phyloP scores from a whole-genome alignment of 768 basidiomycete genomes.

The Hypholoma sublateritium region DNA sequence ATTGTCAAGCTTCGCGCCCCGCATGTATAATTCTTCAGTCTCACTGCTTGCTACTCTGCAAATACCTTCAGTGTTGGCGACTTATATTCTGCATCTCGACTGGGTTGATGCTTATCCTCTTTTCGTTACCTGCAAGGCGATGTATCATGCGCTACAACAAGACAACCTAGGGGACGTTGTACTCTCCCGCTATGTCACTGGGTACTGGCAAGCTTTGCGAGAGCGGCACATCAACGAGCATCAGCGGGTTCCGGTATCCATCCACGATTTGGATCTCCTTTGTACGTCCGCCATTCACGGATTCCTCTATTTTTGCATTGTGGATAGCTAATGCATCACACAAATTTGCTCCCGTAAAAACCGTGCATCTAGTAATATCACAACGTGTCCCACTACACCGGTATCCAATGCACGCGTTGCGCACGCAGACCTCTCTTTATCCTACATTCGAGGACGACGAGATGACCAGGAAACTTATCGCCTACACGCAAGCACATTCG shows the following conservation, averaged over 20 bases:
- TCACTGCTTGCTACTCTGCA: conserved; percentile 17
- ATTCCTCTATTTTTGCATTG: conserved; percentile 10
- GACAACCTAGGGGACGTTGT: conserved; percentile 35
- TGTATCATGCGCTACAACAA: conserved; percentile 29
- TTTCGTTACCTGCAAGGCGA: conserved; percentile 34
- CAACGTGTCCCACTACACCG: conserved; percentile 63
- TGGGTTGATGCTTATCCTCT: conserved; percentile 42
- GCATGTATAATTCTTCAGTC: conserved; percentile 4
- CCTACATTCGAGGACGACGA: conserved; percentile 33
- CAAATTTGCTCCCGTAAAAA: too few relatives aligned
- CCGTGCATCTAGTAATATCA: conserved; percentile 53
- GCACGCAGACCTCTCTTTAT: conserved; percentile 41
- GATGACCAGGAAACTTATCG: conserved; percentile 37
- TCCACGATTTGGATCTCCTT: conserved; percentile 63
- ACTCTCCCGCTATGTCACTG: conserved; percentile 55
- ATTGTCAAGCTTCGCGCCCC: conserved; percentile 19
- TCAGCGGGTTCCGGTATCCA: conserved; percentile 49
- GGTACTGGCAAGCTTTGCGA: conserved; percentile 46
- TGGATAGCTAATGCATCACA: background rate
- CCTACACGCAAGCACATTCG: conserved; percentile 64
- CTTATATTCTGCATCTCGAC: conserved; percentile 30
- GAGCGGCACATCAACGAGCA: conserved; percentile 37
- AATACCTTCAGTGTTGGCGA: conserved; percentile 22
- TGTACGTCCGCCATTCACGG: conserved; percentile 44
- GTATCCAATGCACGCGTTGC: conserved; percentile 70